Base-by-base conservation (phyloP, 2,329 filamentous ascomycete species). In the Zymoseptoria passerinii region DNA sequence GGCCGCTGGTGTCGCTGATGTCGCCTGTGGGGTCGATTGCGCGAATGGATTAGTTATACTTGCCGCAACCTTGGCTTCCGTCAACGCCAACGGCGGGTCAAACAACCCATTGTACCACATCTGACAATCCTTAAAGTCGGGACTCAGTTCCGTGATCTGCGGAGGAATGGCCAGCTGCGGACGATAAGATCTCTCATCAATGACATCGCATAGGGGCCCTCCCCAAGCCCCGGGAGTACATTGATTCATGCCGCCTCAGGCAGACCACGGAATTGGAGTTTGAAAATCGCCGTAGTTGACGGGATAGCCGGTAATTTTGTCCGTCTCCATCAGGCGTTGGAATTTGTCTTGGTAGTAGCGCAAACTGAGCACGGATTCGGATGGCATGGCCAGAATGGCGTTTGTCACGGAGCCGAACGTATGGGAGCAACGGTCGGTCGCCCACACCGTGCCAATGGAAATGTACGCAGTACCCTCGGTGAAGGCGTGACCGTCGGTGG, bases 401-500 rank as follows among this genome's bases (percentile, higher is more conserved):
- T 67, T 62, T 6, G 44, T 57, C 0, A 58, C 54, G 1, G 60
- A 59, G 10, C 68, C 68, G 18, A 55, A 56, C 1, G 62, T 63
- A 5, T 53, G 57, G 3, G 59, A 62, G 58, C 68, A 70, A 44
- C 67, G 58, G 29, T 71, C 61, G 9, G 59, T 59, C 2, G 68
- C 67, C 29, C 61, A 71, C 13, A 71, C 65, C 3, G 51, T 63
- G 3, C 61, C 59, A 40, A 70, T 69, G 8, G 66, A 66, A 28
- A 71, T 68, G 52, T 71, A 71, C 3, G 68, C 68, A 8, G 65
- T 70, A 8, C 63, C 68, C 4, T 60, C 66, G 0, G 67, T 69
- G 49, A 71, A 69, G 2, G 67, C 67, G 27, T 68, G 65, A 7
- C 61, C 60, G 52, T 65, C 64, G 0, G 63, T 58, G 4, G 63